Percentiles rank a stretch among this genome's conserved stretches.
These are phyloP conservation scores for Aspergillus saccharolyticus DNA, from an alignment of 495 filamentous ascomycete species.

Conservation along the genomic window DNA sequence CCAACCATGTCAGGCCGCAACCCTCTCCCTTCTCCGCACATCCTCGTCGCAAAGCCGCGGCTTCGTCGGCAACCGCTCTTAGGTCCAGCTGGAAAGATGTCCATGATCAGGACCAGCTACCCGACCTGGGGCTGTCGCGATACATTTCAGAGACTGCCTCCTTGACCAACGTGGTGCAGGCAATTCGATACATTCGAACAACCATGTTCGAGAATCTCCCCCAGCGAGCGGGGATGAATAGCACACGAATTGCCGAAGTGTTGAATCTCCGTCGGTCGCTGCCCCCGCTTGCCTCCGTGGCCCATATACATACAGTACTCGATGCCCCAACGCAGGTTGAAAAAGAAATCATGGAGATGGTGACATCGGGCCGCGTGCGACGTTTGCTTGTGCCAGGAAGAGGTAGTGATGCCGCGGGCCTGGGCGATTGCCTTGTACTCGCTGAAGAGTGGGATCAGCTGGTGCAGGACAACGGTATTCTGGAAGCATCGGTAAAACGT, in stretches of 20 bases:
- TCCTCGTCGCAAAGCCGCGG: conserved; percentile 53
- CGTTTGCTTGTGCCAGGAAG: conserved; percentile 63
- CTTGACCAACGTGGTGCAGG: conserved; percentile 58
- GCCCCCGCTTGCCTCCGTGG: conserved; percentile 64
- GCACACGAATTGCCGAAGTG: conserved; percentile 62
- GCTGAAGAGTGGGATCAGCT: conserved; percentile 56
- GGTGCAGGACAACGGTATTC: conserved; percentile 35
- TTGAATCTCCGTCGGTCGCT: conserved; percentile 61
- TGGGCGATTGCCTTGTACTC: conserved; percentile 70
- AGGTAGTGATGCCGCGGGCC: conserved; percentile 51
- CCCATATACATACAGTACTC: conserved; percentile 66
- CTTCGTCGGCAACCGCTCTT: conserved; percentile 25
- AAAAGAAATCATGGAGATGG: conserved; percentile 63
- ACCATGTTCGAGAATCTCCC: conserved; percentile 70
- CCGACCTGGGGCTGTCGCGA: conserved; percentile 35
- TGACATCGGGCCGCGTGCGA: conserved; percentile 54
- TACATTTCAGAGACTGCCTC: conserved; percentile 44
- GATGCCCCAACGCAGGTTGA: conserved; percentile 65
- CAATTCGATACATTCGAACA: conserved; percentile 54
- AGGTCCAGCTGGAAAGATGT: conserved; percentile 33
- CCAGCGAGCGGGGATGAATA: conserved; percentile 65
- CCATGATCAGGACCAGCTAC: conserved; percentile 40
- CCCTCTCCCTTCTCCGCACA: conserved; percentile 49
- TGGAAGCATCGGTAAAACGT: conserved; percentile 51
- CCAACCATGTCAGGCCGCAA: conserved; percentile 21